Percentiles rank a stretch among this genome's conserved stretches.
phyloP scores from a whole-genome alignment of 768 basidiomycete species.

The Pisolithus orientalis region DNA sequence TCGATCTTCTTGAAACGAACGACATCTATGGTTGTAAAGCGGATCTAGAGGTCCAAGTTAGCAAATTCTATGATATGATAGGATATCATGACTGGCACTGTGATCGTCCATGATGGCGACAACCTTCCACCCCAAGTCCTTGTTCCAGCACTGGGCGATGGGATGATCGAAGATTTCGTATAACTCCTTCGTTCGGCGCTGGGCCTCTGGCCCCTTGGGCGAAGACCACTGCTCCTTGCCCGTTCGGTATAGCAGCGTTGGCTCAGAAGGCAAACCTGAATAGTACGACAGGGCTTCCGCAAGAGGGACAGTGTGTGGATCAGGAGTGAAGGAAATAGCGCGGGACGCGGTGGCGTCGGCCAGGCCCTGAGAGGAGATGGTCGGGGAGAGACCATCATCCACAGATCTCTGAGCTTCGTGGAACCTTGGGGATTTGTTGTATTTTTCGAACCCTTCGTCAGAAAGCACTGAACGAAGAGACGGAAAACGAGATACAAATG shows the following conservation, averaged over 20 bases:
- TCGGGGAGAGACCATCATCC: too few species aligned
- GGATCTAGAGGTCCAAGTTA: conserved; percentile 26
- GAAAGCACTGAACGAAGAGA: too few species aligned
- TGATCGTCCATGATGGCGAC: conserved; percentile 21
- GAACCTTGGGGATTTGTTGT: too few species aligned
- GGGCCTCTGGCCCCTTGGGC: conserved; percentile 10
- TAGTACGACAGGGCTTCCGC: conserved; percentile 23
- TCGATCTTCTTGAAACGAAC: conserved; percentile 27
- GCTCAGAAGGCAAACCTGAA: conserved; percentile 24
- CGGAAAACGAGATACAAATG: too few species aligned
- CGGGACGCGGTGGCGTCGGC: conserved; percentile 4
- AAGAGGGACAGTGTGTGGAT: conserved; percentile 5
- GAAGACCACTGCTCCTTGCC: conserved; percentile 16
- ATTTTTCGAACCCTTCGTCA: too few species aligned
- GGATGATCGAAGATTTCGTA: conserved; percentile 27
- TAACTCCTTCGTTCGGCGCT: conserved; percentile 21
- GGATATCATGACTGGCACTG: conserved; percentile 19
- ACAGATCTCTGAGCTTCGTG: neutral
- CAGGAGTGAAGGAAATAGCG: conserved; percentile 9
- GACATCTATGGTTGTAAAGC: conserved; percentile 28
- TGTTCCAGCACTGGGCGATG: conserved; percentile 27
- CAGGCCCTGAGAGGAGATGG: too few species aligned
- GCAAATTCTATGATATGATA: conserved; percentile 24
- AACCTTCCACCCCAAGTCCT: conserved; percentile 24
- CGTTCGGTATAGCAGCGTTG: conserved; percentile 21